phyloP scores from a whole-genome alignment of 345 rosid genomes.

The Salix suchowensis region DNA sequence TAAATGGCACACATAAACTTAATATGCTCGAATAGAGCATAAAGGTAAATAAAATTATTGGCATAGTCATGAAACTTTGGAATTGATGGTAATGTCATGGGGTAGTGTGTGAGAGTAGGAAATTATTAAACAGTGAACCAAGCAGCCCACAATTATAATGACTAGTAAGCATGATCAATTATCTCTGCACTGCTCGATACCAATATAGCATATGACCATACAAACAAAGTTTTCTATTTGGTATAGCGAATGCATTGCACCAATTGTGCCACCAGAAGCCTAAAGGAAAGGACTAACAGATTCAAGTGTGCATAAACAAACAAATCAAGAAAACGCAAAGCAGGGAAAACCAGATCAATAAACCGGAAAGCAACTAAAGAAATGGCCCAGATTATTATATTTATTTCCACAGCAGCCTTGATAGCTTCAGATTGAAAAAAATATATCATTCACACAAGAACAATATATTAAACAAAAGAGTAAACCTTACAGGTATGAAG shows the following conservation, averaged over 20 bases:
- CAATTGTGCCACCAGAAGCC: background rate
- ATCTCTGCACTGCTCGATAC: no score
- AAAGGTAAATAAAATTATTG: background rate
- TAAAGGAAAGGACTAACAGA: background rate
- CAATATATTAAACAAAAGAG: no score
- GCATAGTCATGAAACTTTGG: background rate
- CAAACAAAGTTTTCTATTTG: background rate
- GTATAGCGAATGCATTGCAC: background rate
- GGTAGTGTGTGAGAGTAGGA: background rate
- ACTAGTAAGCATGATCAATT: no score
- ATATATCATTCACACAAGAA: no score
- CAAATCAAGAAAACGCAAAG: background rate
- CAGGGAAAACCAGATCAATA: background rate
- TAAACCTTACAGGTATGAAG: no score
- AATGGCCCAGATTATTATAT: no score
- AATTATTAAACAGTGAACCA: background rate
- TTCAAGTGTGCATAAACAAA: background rate
- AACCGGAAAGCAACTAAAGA: background rate
- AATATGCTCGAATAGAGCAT: background rate
- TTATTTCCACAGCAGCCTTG: no score
- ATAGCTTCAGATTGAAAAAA: no score
- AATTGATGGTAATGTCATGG: background rate
- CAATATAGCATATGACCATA: background rate
- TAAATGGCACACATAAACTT: background rate
- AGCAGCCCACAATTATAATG: background rate